These are phyloP conservation scores for Annulohypoxylon nitens DNA, from an alignment of 495 filamentous ascomycete species.

Conservation along the genomic window DNA sequence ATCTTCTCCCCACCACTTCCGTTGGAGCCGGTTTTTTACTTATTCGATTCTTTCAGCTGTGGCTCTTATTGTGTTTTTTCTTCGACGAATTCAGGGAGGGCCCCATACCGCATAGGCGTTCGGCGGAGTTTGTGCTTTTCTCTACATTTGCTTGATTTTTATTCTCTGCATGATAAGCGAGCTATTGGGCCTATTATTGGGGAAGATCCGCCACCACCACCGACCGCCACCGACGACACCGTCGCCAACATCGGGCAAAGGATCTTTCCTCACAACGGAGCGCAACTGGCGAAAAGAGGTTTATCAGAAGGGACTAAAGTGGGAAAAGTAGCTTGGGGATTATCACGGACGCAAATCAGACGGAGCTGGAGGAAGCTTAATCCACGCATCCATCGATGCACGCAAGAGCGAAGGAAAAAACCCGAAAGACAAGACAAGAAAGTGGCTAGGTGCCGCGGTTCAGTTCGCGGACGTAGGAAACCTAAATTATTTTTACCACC, in stretches of 20 bases:
- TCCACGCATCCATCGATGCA: background rate
- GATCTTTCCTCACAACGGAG: conserved; percentile 13
- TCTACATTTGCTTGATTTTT: conserved; percentile 17
- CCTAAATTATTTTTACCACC: conserved; percentile 44
- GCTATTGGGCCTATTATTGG: conserved; percentile 8
- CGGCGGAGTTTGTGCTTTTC: conserved; percentile 42
- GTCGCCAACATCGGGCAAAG: background rate
- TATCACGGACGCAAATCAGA: conserved; percentile 10
- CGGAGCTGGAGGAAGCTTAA: conserved; percentile 14
- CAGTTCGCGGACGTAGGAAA: conserved; percentile 42
- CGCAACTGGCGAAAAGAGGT: conserved; percentile 9
- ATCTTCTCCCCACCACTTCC: conserved; percentile 19
- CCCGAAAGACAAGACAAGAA: conserved; percentile 2
- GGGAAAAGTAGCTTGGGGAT: conserved; percentile 25
- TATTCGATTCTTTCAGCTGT: conserved; percentile 34
- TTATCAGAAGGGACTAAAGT: conserved; percentile 13
- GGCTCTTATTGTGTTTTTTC: conserved; percentile 33
- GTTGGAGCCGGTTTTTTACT: conserved; percentile 2
- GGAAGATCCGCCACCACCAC: conserved; percentile 20
- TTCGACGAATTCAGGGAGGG: conserved; percentile 32
- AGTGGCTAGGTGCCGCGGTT: conserved; percentile 29
- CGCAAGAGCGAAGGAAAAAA: conserved; percentile 6
- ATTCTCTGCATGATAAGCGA: conserved; percentile 39
- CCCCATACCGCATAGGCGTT: conserved; percentile 48
- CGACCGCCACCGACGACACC: background rate